These are phyloP conservation scores for Pneumocystis murina DNA, from an alignment of 1,139 yeast species.

Conservation along the genomic window DNA sequence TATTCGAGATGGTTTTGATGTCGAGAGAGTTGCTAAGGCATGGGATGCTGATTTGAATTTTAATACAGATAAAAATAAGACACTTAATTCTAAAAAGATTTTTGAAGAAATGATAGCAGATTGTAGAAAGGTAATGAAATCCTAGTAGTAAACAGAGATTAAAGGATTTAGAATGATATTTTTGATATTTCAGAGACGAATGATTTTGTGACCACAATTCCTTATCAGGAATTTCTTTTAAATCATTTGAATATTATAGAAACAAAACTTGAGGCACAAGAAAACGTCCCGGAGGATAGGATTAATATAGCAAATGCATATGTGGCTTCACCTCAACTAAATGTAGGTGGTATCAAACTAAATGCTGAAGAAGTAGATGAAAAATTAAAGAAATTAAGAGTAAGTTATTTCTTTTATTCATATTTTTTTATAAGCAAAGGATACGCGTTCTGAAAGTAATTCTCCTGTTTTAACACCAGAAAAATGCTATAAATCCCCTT, in stretches of 20 bases:
- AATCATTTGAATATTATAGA: neutral
- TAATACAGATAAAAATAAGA: slow-evolving; percentile 5
- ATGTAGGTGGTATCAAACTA: neutral
- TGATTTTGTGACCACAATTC: neutral
- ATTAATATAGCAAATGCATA: neutral
- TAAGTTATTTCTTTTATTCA: neutral
- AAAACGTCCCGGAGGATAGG: neutral
- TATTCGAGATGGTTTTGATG: slow-evolving; percentile 20
- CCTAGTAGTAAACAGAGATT: neutral
- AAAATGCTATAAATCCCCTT: neutral
- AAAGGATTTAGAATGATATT: neutral
- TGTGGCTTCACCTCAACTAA: neutral
- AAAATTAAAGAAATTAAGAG: neutral
- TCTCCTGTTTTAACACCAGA: neutral
- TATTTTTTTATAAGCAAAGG: neutral
- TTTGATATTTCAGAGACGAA: neutral
- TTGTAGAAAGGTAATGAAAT: neutral
- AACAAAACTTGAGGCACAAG: neutral
- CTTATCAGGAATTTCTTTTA: neutral
- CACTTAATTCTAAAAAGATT: neutral
- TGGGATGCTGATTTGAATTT: slow-evolving; percentile 12
- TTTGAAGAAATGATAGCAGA: neutral
- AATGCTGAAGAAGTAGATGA: neutral
- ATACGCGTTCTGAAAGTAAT: neutral
- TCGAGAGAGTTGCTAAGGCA: slow-evolving; percentile 12